These are phyloP conservation scores for Lactuca saligna DNA, from an alignment of 129 eudicot genomes.

Conservation along the genomic window DNA sequence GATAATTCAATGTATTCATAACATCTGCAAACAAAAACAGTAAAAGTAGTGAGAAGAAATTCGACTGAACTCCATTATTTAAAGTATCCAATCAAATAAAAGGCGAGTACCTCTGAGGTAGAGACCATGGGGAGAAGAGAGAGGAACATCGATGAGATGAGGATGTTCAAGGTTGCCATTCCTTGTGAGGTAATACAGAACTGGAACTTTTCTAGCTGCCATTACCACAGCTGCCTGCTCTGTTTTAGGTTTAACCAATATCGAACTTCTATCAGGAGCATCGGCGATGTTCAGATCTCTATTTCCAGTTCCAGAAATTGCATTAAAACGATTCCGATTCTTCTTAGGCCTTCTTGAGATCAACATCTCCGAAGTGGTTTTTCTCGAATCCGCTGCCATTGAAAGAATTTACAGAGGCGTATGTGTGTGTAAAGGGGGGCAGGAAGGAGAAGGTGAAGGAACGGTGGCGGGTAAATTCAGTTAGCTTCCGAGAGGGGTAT, in stretches of 20 bases:
- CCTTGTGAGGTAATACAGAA: slow-evolving; percentile 63
- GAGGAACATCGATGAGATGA: slow-evolving; percentile 77
- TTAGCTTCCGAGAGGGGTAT: neutral
- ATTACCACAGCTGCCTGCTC: neutral
- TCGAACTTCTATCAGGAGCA: slow-evolving; percentile 31
- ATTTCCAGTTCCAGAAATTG: slow-evolving; percentile 5
- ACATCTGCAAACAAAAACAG: slow-evolving; percentile 44
- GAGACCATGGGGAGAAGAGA: slow-evolving; percentile 45
- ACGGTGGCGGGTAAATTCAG: slow-evolving; percentile 44
- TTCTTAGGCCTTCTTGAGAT: slow-evolving; percentile 34
- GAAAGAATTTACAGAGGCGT: neutral
- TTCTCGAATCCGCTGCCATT: slow-evolving; percentile 39
- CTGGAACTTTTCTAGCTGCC: slow-evolving; percentile 35
- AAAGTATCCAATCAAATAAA: no score
- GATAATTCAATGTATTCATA: slow-evolving; percentile 47
- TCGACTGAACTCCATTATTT: no score
- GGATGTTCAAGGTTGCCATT: slow-evolving; percentile 81
- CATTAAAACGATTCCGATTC: slow-evolving; percentile 16
- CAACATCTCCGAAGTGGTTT: slow-evolving; percentile 38
- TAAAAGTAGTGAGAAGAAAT: neutral
- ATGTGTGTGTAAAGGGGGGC: neutral
- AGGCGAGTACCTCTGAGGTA: slow-evolving; percentile 57
- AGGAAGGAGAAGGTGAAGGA: slow-evolving; percentile 27
- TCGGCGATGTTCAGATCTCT: neutral
- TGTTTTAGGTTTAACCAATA: slow-evolving; percentile 21